Conservation (phyloP, 2,329 filamentous ascomycete genomes). For the Colletotrichum endophyticum region DNA sequence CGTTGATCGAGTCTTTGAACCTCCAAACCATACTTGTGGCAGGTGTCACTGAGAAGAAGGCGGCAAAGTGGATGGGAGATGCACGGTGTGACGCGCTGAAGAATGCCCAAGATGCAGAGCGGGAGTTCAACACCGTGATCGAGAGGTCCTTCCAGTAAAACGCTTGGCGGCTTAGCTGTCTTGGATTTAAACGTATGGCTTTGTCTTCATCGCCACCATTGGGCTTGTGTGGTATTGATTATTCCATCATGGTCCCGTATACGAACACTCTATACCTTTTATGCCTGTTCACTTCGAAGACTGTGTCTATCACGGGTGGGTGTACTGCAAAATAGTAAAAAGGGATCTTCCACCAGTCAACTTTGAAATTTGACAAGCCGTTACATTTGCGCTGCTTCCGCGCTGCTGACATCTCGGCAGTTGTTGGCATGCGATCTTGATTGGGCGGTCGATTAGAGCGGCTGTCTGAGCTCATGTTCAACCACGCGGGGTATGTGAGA, state of each 20-base stretch:
- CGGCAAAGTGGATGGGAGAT: background rate
- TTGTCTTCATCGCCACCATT: background rate
- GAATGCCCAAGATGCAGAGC: background rate
- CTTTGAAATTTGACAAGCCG: rapidly evolving
- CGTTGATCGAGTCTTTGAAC: background rate
- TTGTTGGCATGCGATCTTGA: background rate
- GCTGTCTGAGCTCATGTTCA: background rate
- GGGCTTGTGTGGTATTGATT: background rate
- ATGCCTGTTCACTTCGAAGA: background rate
- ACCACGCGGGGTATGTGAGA: background rate
- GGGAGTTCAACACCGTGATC: background rate
- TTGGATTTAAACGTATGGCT: rapidly evolving
- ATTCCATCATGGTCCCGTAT: background rate
- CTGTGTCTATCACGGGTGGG: background rate
- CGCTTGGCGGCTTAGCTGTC: background rate
- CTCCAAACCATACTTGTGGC: background rate
- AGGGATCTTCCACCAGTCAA: background rate
- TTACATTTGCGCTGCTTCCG: background rate
- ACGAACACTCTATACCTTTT: rapidly evolving
- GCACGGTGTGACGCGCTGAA: background rate
- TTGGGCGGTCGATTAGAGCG: background rate
- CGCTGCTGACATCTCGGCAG: background rate
- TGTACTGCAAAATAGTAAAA: background rate
- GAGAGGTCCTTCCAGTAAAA: background rate
- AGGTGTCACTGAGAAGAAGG: background rate